Conservation (phyloP, 2,329 filamentous ascomycete species). For the Alternaria panax region DNA sequence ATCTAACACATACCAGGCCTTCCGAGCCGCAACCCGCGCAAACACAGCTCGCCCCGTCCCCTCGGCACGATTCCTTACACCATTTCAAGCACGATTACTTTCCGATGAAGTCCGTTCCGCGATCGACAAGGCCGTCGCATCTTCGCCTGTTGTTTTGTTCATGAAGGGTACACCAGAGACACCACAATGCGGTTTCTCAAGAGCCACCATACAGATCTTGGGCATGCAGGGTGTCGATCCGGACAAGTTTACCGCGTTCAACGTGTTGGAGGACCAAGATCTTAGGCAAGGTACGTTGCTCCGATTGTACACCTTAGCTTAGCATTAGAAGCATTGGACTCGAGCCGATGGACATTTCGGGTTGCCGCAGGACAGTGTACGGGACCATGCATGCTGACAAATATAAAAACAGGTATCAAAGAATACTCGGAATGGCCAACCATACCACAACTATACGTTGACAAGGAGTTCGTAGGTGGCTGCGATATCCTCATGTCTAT, state of each 20-base stretch:
- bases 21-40: slow-evolving; percentile 46
- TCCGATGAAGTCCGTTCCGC: slow-evolving; percentile 80
- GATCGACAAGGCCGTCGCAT: slow-evolving; percentile 88
- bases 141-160: slow-evolving; percentile 93
- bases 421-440: slow-evolving; percentile 99
- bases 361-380: neutral
- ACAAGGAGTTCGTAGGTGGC: slow-evolving; percentile 96
- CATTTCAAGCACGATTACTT: slow-evolving; percentile 69
- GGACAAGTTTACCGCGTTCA: slow-evolving; percentile 95
- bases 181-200: slow-evolving; percentile 95
- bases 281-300: slow-evolving; percentile 72
- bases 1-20: slow-evolving; percentile 38
- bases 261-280: slow-evolving; percentile 91
- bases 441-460: slow-evolving; percentile 93
- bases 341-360: neutral
- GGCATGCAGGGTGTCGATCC: slow-evolving; percentile 95
- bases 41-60: slow-evolving; percentile 37
- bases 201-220: slow-evolving; percentile 92
- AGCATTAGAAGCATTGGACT: neutral
- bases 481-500: slow-evolving; percentile 96
- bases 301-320: neutral
- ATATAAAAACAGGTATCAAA: slow-evolving; percentile 76
- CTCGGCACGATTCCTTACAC: slow-evolving; percentile 55
- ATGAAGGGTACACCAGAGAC: slow-evolving; percentile 99
- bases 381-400: slow-evolving; percentile 20